A percentile compares a stretch with the other conserved stretches of the same genome.
Conservation (phyloP, 2,329 filamentous ascomycete genomes). For the Diaporthe destruens region DNA sequence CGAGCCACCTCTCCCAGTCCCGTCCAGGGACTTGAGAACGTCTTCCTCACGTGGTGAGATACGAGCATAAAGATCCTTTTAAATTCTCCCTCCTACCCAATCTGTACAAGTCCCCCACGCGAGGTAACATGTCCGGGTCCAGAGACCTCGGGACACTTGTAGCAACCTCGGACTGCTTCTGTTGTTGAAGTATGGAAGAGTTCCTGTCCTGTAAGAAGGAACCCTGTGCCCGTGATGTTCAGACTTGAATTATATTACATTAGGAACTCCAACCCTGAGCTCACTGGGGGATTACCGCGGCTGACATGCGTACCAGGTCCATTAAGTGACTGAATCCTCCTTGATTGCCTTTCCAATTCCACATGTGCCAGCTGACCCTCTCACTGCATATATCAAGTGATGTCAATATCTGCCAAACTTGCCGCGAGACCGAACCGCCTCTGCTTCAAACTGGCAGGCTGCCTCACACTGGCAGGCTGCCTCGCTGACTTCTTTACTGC, state of each 20-base stretch:
- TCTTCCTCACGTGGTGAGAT: not conserved
- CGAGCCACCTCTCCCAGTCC: not conserved
- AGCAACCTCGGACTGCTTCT: not conserved
- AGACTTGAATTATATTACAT: not conserved
- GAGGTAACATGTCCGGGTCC: no score
- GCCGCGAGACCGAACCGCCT: not conserved
- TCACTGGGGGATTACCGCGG: not conserved
- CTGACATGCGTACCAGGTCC: not conserved
- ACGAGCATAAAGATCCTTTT: no score
- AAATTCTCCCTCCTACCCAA: no score
- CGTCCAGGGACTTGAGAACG: not conserved
- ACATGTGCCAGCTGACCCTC: no score
- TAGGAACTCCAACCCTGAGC: not conserved
- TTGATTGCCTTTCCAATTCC: no score
- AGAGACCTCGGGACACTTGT: no score
- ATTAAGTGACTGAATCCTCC: no score
- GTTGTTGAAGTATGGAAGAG: not conserved
- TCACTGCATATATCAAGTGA: not conserved
- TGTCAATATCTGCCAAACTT: not conserved
- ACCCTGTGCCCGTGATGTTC: not conserved
- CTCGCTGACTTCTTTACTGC: not conserved
- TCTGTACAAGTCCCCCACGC: no score
- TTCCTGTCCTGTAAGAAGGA: slow-evolving; percentile 2
- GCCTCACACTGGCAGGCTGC: slow-evolving; percentile 1
- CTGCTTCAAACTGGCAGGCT: slow-evolving; percentile 1